Conservation (phyloP, 306 rosid genomes). For the Ormosia emarginata region DNA sequence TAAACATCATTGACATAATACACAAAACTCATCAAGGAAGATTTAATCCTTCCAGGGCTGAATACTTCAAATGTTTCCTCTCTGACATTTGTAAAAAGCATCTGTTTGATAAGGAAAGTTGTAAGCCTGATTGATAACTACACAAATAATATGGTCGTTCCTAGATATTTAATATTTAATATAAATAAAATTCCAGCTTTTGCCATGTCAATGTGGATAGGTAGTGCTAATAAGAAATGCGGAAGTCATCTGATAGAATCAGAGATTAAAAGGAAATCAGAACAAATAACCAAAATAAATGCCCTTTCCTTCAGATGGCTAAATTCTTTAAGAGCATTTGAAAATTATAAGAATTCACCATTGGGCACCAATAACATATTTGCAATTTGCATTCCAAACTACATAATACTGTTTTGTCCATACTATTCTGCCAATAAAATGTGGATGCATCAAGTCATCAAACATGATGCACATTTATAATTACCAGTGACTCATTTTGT, state of each 20-base stretch:
- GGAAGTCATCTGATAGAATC: not conserved
- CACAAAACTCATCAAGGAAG: slow-evolving; percentile 16
- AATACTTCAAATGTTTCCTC: not conserved
- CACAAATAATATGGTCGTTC: not conserved
- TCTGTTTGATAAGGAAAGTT: not conserved
- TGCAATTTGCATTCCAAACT: not conserved
- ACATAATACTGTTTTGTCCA: not conserved
- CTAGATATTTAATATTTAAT: not conserved
- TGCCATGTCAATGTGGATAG: not conserved
- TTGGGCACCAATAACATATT: not conserved
- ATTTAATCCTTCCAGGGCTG: not conserved
- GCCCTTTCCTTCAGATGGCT: not conserved
- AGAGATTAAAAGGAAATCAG: not conserved
- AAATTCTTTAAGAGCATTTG: not conserved
- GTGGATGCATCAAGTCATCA: slow-evolving; percentile 10
- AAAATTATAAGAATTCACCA: not conserved
- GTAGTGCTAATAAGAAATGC: not conserved
- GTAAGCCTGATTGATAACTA: not conserved
- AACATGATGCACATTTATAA: not conserved
- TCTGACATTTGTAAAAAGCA: slow-evolving; percentile 9
- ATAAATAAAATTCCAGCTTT: not conserved
- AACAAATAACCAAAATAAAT: not conserved
- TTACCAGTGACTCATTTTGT: not conserved
- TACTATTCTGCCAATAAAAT: not conserved
- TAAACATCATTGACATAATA: not conserved